Evolutionary conservation across 345 rosid genomes (phyloP), one percentile per base, ranked within the genome.

Genomic region (Citrus hindsii): DNA sequence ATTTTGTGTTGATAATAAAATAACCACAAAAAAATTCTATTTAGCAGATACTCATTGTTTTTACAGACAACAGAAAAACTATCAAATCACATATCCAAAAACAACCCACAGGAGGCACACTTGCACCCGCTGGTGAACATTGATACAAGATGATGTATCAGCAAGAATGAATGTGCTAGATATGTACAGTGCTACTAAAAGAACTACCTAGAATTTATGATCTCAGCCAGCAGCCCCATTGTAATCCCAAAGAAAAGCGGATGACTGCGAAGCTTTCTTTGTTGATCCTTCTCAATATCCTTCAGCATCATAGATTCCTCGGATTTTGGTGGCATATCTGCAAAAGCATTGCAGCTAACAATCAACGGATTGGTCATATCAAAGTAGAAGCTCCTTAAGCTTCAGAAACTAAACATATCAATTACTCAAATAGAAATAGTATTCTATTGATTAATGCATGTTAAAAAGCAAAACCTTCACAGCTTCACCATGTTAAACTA

Each of bases 151-250:
- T 53, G 35, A 48, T 76, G 35, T 22, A 51, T 48, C 60, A 21
- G 73, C 63, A 33, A 3, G 53, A 67, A 76, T 53, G 48, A 37
- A 58, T 71, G 60, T 51, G 68, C 64, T 42, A 46, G 68, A 53
- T 69, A n/a, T 48, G 72, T 28, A 76, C 69, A 51, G 48, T 64
- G 46, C 69, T 42, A 24, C 71, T 19, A 16, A 58, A 76, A 68
- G 71, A 77, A 74, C 80, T 86, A 96, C 99, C 99, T 92, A 60
- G 99, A 97, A 89, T 97, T 97, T 83, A 97, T 92, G 68, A 97
- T 85, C 89, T 97, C 99, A 9, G 98, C 99, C 74, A 97, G 87
- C 73, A 97, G 85, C 76, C 99, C 97, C 98, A 97, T 86, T 53
- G 99, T 78, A 40, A 94, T 87, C 78, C 97, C 98, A 84, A 93